Evolutionary conservation across 805 yeast species (phyloP).

Genomic region (Ogataea saltuana): DNA sequence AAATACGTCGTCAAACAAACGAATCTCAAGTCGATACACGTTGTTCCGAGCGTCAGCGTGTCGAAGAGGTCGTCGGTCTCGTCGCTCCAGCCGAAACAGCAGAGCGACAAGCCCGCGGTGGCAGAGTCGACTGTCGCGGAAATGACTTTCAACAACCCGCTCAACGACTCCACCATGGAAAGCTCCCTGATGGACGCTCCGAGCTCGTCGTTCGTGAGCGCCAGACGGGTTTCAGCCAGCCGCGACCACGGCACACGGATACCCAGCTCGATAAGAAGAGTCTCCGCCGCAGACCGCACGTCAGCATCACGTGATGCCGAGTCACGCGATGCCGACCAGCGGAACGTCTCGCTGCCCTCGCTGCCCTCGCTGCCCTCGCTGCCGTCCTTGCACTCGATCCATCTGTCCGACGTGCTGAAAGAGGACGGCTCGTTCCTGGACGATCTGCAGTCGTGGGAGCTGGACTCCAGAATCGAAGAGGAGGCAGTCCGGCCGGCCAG

Average conservation of each 20-base stretch:
- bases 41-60: conserved; percentile 3
- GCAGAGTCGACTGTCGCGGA: conserved; percentile 7
- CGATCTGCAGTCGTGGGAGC: conserved; percentile 41
- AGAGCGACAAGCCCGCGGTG: no score
- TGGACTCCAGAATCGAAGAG: conserved; percentile 14
- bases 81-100: no score
- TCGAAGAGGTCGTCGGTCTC: no score
- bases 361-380: no score
- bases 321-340: not conserved
- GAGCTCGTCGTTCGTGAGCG: not conserved
- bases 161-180: conserved; percentile 24
- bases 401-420: conserved; percentile 31
- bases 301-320: no score
- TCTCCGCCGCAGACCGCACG: not conserved
- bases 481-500: conserved; percentile 4
- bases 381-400: conserved; percentile 17
- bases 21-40: conserved; percentile 25
- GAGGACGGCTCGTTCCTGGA: conserved; percentile 45
- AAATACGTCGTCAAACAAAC: conserved; percentile 22
- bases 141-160: conserved; percentile 25
- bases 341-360: not conserved
- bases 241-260: no score
- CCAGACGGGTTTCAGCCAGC: not conserved
- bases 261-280: not conserved
- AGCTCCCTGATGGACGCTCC: conserved; percentile 4